These are phyloP conservation scores for Ceratobasidium sp. DNA, from an alignment of 1,284 basidiomycete genomes.

Conservation along the genomic window DNA sequence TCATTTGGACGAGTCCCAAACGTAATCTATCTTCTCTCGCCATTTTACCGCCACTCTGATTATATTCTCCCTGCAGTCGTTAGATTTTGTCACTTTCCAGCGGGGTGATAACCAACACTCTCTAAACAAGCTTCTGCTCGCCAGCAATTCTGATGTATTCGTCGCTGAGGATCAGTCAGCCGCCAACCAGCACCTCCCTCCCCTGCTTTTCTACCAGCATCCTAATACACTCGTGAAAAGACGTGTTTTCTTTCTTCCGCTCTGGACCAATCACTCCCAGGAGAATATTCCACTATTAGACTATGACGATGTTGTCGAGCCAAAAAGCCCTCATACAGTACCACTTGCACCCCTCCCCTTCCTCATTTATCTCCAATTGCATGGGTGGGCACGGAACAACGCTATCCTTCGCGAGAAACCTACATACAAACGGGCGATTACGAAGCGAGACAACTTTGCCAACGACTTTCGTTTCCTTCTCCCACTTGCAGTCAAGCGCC, in stretches of 20 bases:
- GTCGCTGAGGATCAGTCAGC: not conserved
- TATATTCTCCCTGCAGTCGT: not conserved
- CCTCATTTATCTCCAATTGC: not conserved
- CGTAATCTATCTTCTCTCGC: not conserved
- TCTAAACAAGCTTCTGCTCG: not conserved
- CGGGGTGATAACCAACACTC: not conserved
- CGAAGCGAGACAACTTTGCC: constrained; percentile 10
- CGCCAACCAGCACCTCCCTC: not conserved
- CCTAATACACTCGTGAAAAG: no score
- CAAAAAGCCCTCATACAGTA: not conserved
- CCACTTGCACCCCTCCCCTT: constrained; percentile 1
- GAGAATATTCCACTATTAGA: not conserved
- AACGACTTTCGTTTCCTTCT: not conserved
- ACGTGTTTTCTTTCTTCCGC: constrained; percentile 3
- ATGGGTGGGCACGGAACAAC: constrained; percentile 8
- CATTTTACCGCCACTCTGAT: not conserved
- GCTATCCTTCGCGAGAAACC: not conserved
- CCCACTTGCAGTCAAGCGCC: not conserved
- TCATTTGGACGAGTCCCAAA: not conserved
- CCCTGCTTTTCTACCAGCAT: not conserved
- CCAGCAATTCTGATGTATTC: not conserved
- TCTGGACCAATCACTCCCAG: constrained; percentile 1
- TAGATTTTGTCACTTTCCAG: constrained; percentile 8
- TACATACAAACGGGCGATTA: not conserved
- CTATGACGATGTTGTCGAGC: not conserved